Evolutionary conservation across 495 filamentous ascomycete species (phyloP), one percentile per base, ranked within the genome.

Genomic region (Neurospora tetraspora): DNA sequence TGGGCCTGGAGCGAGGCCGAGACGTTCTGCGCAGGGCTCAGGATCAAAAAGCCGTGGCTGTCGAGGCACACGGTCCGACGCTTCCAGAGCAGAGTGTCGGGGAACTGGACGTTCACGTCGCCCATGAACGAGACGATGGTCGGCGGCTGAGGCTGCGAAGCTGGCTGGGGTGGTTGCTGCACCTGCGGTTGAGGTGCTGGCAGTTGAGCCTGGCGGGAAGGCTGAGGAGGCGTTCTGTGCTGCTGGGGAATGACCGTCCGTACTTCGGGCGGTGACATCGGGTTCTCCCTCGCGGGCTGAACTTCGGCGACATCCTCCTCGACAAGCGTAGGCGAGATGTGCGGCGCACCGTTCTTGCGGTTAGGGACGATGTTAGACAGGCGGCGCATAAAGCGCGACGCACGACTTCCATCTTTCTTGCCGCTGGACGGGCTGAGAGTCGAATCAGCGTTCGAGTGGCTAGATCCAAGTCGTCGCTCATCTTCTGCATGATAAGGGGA

Each of bases 31-130:
- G 88, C 85, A 31, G 89, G 85, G 14, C 87, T 90, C 71, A 96
- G 84, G 73, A 96, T 88, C 59, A 98, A 79, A 76, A 90, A 91
- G 11, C 94, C 94, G 68, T 90, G 85, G 72, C 86, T 86, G 78
- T 96, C 92, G 68, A 98, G 85, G 69, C 90, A 87, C 82, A 97
- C 89, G 76, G 89, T 90, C 69, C 94, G 89, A 69, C 93, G 91
- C 81, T 97, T 97, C 94, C 94, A 98, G 11, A 98, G 85, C 31
- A 97, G 86, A 61, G 91, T 94, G 79, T 96, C 94, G 2, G 94
- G 94, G 77, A 98, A 97, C 77, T 98, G 94, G 4, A 97, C 89
- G 74, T 98, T 97, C 69, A 97, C 90, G 77, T 97, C 94, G 45
- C 94, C 94, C 79, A 96, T 87, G 70, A 90, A 84, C 0, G 82